Base-by-base conservation (phyloP, 495 filamentous ascomycete species). In the Thermothielavioides terrestris region DNA sequence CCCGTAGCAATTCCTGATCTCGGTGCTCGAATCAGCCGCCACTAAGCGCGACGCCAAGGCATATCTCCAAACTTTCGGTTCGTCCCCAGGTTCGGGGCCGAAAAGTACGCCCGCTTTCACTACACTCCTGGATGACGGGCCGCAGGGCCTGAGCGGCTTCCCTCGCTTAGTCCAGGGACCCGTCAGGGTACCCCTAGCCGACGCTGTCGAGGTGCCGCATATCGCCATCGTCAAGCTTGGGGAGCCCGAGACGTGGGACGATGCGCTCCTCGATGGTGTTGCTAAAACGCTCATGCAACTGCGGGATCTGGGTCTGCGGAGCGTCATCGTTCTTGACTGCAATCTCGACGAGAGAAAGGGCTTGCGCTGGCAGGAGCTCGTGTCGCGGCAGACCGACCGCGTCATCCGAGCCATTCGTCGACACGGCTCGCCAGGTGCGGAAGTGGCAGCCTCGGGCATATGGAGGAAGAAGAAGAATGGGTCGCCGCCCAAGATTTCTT, bases 31-130 rank as follows among this genome's bases (percentile, higher is more conserved):
- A 56, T 87, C 90, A 11, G 85, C 88, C 4, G 82, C 89, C 2
- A 95, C 91, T 1, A 91, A 87, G 65, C 82, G 90, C 46, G 90
- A 96, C 67, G 91, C 89, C 37, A 88, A 84, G 64, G 81, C 84
- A 8, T 96, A 95, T 59, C 72, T 96, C 8, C 80, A 88, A 47
- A 86, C 83, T 28, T 88, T 92, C 64, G 81, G 80, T 35, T 75
- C 77, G 38, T 45, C 46, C 2, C 41, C 26, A 20, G 25, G 17
- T 3, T 12, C 21, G 1, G 35, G 18, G n/a, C 47, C 40, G 9
- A 45, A 50, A 30, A 52, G 50, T 25, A 21, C 50, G 15, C 41
- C 49, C 3, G 35, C 57, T 11, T 54, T 60, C 10, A 53, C 38
- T 10, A 42, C 54, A 5, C 25, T 54, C 28, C 60, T 60, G 46